Percentiles rank a stretch among this genome's conserved stretches.
Evolutionary conservation across 78 protist species (phyloP).

Genomic region (Creolimax fragrantissima): DNA sequence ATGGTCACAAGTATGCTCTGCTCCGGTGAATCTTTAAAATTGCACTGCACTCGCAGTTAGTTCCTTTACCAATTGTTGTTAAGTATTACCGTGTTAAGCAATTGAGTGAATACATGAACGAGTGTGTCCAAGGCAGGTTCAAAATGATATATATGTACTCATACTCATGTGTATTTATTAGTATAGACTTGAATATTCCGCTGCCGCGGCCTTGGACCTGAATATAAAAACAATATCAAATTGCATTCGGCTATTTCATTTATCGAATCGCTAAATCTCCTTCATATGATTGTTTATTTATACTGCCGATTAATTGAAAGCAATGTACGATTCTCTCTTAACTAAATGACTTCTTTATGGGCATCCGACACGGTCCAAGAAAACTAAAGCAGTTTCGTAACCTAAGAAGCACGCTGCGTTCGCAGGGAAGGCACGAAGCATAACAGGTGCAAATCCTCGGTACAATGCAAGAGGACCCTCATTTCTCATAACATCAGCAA

Average conservation of each 20-base stretch:
- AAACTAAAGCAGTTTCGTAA: slow-evolving; percentile 26
- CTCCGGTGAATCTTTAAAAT: too few relatives aligned
- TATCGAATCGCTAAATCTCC: background rate
- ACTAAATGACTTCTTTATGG: background rate
- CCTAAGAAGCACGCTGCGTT: slow-evolving; percentile 69
- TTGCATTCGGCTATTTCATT: background rate
- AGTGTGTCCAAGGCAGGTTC: too few relatives aligned
- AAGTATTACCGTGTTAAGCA: too few relatives aligned
- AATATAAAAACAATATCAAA: background rate
- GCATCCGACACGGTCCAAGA: background rate
- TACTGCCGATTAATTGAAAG: background rate
- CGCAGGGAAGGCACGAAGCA: slow-evolving; percentile 54
- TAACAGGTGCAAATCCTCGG: slow-evolving; percentile 37
- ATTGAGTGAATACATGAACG: too few relatives aligned
- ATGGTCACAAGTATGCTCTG: too few relatives aligned
- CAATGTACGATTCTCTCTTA: background rate
- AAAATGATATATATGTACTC: background rate
- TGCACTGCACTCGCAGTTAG: too few relatives aligned
- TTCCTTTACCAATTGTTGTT: too few relatives aligned
- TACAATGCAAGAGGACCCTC: slow-evolving; percentile 32
- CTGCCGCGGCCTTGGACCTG: too few relatives aligned
- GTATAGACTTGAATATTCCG: background rate
- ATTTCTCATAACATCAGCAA: background rate
- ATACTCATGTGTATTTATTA: background rate
- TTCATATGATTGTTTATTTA: background rate